Conservation (phyloP, 306 rosid species). For the Arachis hypogaea region DNA sequence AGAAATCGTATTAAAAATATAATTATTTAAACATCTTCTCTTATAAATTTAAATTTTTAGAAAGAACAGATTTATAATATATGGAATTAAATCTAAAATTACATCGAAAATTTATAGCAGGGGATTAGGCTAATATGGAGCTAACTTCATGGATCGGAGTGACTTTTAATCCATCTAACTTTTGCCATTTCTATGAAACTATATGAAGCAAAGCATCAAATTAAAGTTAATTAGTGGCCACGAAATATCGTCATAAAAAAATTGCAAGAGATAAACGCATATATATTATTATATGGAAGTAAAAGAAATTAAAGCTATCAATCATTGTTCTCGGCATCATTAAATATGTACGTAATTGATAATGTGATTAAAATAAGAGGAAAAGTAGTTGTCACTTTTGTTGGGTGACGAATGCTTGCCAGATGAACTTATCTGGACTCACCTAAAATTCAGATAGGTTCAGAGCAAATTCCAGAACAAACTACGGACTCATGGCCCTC, state of each 20-base stretch:
- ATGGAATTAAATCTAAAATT: too few relatives aligned
- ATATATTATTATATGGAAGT: constrained; percentile 31
- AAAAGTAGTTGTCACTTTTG: constrained; percentile 49
- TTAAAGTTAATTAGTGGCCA: constrained; percentile 2
- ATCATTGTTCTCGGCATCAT: not conserved
- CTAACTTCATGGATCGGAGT: too few relatives aligned
- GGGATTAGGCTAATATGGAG: too few relatives aligned
- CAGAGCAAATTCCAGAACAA: constrained; percentile 17
- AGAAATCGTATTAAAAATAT: too few relatives aligned
- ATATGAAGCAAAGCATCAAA: too few relatives aligned
- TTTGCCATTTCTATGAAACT: not conserved
- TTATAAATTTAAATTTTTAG: too few relatives aligned
- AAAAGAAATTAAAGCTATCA: not conserved
- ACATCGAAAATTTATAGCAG: too few relatives aligned
- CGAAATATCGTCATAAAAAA: constrained; percentile 27
- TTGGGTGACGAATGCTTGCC: constrained; percentile 53
- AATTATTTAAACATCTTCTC: too few relatives aligned
- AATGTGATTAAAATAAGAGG: constrained; percentile 35
- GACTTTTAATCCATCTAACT: too few relatives aligned
- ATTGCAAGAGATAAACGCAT: constrained; percentile 5
- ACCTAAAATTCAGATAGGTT: constrained; percentile 41
- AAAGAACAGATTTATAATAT: too few relatives aligned
- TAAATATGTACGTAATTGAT: constrained; percentile 7
- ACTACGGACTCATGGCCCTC: constrained; percentile 13
- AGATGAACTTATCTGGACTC: constrained; percentile 65